Conservation (phyloP, 345 rosid species). For the Bruguiera parviflora region DNA sequence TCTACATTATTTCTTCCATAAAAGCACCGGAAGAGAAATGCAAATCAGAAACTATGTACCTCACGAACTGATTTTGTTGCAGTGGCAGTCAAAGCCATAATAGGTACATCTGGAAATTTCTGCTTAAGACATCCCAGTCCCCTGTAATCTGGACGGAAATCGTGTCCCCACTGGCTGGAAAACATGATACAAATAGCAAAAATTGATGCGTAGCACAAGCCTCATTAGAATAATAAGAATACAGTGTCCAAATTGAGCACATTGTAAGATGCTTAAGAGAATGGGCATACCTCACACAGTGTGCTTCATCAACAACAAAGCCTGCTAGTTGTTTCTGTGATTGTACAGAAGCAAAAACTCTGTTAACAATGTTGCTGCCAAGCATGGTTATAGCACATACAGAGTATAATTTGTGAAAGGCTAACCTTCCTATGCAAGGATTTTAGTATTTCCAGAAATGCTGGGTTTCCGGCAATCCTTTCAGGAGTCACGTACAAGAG, state of each 20-base stretch:
- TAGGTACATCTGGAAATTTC: slow-evolving; percentile 60
- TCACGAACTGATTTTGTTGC: slow-evolving; percentile 71
- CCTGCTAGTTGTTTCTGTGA: slow-evolving; percentile 69
- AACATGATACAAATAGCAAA: slow-evolving; percentile 14
- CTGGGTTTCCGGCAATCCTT: slow-evolving; percentile 67
- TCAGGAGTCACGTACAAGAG: slow-evolving; percentile 93
- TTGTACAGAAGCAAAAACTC: slow-evolving; percentile 5
- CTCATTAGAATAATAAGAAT: slow-evolving; percentile 1
- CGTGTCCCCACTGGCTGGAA: slow-evolving; percentile 97
- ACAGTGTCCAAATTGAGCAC: background rate
- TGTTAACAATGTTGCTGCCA: background rate
- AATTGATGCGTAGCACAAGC: slow-evolving; percentile 6
- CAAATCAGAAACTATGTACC: slow-evolving; percentile 34
- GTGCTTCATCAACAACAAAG: slow-evolving; percentile 91
- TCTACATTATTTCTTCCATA: background rate
- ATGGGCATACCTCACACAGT: slow-evolving; percentile 70
- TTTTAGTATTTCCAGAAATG: slow-evolving; percentile 57
- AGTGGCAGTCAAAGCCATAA: slow-evolving; percentile 90
- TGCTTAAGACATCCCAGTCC: slow-evolving; percentile 78
- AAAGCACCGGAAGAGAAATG: background rate
- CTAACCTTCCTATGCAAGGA: slow-evolving; percentile 62
- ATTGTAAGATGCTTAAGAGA: background rate
- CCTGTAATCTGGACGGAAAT: slow-evolving; percentile 92
- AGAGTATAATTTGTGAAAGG: background rate
- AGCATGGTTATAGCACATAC: background rate